Conservation (phyloP, 768 basidiomycete genomes). For the Filobasidium floriforme region DNA sequence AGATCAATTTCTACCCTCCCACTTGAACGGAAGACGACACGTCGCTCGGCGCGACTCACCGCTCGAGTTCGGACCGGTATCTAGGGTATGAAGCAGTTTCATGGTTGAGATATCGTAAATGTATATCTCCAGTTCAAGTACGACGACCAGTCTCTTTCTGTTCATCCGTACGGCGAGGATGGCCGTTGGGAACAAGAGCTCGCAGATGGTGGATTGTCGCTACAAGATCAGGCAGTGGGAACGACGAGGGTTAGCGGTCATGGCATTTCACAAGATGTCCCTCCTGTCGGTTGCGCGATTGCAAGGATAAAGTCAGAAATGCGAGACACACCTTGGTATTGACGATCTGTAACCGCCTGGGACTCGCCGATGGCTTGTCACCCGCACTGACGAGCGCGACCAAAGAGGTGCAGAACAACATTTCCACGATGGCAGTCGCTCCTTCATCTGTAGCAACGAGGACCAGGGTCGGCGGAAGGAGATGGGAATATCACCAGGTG, state of each 20-base stretch:
- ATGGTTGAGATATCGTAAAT: constrained; percentile 99
- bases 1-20: not conserved
- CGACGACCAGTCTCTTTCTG: constrained; percentile 89
- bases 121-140: constrained; percentile 95
- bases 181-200: constrained; percentile 90
- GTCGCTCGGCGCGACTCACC: constrained; percentile 48
- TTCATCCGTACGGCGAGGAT: constrained; percentile 98
- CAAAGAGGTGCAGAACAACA: constrained; percentile 97
- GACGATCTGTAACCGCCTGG: constrained; percentile 90
- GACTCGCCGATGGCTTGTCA: constrained; percentile 73
- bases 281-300: not conserved
- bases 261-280: no score
- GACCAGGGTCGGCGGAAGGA: not conserved
- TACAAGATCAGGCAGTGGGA: constrained; percentile 38
- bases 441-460: constrained; percentile 63
- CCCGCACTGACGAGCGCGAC: constrained; percentile 95
- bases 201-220: constrained; percentile 98
- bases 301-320: not conserved
- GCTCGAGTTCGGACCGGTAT: constrained; percentile 91
- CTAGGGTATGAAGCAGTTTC: constrained; percentile 93
- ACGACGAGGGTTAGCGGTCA: no score
- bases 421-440: constrained; percentile 91
- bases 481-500: not conserved
- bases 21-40: not conserved
- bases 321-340: constrained; percentile 76